phyloP scores from a whole-genome alignment of 2,329 filamentous ascomycete species.

The Pezicula neosporulosa region DNA sequence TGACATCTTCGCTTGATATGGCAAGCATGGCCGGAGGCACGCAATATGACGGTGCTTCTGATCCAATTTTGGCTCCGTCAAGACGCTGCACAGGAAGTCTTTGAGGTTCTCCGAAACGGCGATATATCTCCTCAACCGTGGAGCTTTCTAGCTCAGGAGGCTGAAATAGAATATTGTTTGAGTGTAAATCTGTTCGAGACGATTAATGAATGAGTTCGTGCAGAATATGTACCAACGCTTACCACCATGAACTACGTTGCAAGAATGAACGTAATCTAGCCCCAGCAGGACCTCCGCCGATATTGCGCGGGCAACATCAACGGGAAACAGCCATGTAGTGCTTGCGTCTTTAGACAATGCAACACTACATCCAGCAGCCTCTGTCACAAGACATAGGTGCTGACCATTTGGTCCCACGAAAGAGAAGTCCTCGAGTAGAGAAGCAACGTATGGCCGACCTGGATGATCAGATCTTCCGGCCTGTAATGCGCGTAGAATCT shows the following conservation, averaged over 20 bases:
- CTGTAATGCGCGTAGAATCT: slow-evolving; percentile 11
- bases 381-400: slow-evolving; percentile 38
- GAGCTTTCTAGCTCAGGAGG: slow-evolving; percentile 2
- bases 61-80: not conserved
- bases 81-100: not conserved
- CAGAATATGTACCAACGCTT: not conserved
- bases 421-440: slow-evolving; percentile 18
- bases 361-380: slow-evolving; percentile 16
- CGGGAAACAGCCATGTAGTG: slow-evolving; percentile 12
- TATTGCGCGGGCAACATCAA: slow-evolving; percentile 10
- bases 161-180: slow-evolving; percentile 3
- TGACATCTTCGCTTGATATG: not conserved
- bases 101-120: slow-evolving; percentile 1
- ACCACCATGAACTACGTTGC: slow-evolving; percentile 16
- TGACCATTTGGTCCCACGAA: slow-evolving; percentile 38
- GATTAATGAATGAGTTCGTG: not conserved
- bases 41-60: slow-evolving; percentile 1
- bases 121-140: not conserved
- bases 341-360: slow-evolving; percentile 4
- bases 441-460: slow-evolving; percentile 12
- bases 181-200: not conserved
- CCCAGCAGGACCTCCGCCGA: slow-evolving; percentile 12
- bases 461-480: slow-evolving; percentile 2
- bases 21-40: not conserved
- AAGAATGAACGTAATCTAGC: slow-evolving; percentile 14